A percentile compares a stretch with the other conserved stretches of the same genome.
Evolutionary conservation across 768 basidiomycete species (phyloP).

Genomic region (Termitomyces titanicus): DNA sequence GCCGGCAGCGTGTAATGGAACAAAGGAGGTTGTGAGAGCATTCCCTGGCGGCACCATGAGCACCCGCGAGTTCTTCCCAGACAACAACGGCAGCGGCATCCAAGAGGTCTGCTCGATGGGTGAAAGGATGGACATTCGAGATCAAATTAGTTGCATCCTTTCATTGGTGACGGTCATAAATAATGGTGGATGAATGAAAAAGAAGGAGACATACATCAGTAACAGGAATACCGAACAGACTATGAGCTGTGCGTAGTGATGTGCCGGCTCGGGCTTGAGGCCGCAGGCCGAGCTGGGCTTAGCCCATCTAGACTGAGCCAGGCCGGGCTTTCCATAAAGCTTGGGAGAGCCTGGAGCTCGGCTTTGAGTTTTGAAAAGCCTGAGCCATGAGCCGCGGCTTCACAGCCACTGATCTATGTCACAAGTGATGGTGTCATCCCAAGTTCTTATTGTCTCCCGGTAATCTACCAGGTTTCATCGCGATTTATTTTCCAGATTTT

Average conservation of each 20-base stretch:
- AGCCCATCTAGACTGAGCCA: neutral
- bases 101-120: neutral
- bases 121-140: too few relatives aligned
- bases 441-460: neutral
- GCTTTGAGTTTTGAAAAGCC: neutral
- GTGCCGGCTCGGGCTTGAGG: too few relatives aligned
- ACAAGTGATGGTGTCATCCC: neutral
- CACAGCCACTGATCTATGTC: neutral
- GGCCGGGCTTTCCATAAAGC: too few relatives aligned
- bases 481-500: neutral
- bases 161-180: neutral
- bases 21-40: neutral
- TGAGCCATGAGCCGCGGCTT: neutral
- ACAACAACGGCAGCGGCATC: neutral
- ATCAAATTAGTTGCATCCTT: too few relatives aligned
- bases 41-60: neutral
- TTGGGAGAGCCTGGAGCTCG: neutral
- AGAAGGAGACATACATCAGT: neutral
- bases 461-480: neutral
- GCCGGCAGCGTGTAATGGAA: neutral
- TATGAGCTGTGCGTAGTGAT: neutral
- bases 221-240: neutral
- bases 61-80: neutral
- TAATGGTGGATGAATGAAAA: too few relatives aligned
- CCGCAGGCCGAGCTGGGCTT: too few relatives aligned